phyloP scores from a whole-genome alignment of 2,329 filamentous ascomycete genomes.

The Colletotrichum shisoi region DNA sequence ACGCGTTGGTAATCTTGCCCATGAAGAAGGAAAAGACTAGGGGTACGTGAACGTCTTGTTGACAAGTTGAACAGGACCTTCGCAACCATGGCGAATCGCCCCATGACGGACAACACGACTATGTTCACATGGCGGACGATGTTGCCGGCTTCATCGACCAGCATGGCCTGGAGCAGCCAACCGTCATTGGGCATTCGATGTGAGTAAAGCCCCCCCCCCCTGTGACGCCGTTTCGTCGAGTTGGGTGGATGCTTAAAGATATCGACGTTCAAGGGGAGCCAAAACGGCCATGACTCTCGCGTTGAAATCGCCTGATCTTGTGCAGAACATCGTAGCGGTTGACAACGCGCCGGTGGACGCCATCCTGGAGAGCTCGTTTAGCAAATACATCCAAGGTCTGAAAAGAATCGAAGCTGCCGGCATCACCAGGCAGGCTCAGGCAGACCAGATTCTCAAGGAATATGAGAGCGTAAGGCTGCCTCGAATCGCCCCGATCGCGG shows the following conservation, averaged over 20 bases:
- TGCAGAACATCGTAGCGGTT: conserved; percentile 79
- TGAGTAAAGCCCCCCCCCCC: conserved; percentile 49
- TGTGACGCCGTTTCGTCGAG: not conserved
- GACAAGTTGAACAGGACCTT: conserved; percentile 68
- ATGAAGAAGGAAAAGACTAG: not conserved
- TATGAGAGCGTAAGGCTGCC: conserved; percentile 71
- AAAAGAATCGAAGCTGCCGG: conserved; percentile 74
- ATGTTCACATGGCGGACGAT: conserved; percentile 81
- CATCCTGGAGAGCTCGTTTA: conserved; percentile 76
- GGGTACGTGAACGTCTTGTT: conserved; percentile 32
- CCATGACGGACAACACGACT: conserved; percentile 79
- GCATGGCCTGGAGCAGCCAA: conserved; percentile 73
- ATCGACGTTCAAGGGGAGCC: conserved; percentile 69
- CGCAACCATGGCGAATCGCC: conserved; percentile 93
- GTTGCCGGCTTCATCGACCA: conserved; percentile 78
- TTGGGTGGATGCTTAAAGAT: not conserved
- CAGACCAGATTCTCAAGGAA: conserved; percentile 77
- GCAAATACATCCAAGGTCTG: conserved; percentile 84
- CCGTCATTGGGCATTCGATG: conserved; percentile 95
- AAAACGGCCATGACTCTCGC: conserved; percentile 92
- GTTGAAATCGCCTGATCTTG: conserved; percentile 70
- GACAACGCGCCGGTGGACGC: conserved; percentile 93
- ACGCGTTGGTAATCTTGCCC: conserved; percentile 70
- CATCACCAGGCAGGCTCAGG: conserved; percentile 75
- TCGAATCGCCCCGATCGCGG: not conserved